These are phyloP conservation scores for Candida endomychidarum DNA, from an alignment of 805 yeast genomes.

Conservation along the genomic window DNA sequence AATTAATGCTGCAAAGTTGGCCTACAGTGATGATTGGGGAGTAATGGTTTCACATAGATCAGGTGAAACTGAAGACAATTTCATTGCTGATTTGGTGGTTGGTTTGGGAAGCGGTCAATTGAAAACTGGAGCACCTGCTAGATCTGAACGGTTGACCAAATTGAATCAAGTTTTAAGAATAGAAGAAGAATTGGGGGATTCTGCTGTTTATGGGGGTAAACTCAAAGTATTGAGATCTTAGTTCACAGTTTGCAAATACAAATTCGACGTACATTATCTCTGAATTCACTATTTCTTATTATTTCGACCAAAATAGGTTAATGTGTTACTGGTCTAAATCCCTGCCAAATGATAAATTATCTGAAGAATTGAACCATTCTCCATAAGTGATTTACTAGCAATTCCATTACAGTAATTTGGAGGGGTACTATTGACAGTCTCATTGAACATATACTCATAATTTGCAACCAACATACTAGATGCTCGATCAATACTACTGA, in stretches of 20 bases:
- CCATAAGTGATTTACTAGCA: slow-evolving; percentile 16
- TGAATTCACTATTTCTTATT: too few relatives aligned
- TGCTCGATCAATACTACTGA: slow-evolving; percentile 7
- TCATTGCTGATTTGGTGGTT: slow-evolving; percentile 96
- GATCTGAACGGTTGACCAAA: slow-evolving; percentile 99
- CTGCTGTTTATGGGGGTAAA: slow-evolving; percentile 93
- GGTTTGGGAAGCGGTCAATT: slow-evolving; percentile 98
- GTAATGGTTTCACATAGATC: slow-evolving; percentile 99
- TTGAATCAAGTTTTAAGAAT: slow-evolving; percentile 97
- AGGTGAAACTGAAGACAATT: slow-evolving; percentile 99
- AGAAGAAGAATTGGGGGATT: slow-evolving; percentile 97
- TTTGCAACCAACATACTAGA: slow-evolving; percentile 8
- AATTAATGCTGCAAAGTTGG: slow-evolving; percentile 93
- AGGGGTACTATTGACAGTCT: slow-evolving; percentile 1
- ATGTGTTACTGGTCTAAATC: too few relatives aligned
- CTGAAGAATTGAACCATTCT: slow-evolving; percentile 19
- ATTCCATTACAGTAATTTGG: slow-evolving; percentile 10
- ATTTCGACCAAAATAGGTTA: too few relatives aligned
- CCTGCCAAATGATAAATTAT: slow-evolving; percentile 15
- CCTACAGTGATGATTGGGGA: slow-evolving; percentile 97
- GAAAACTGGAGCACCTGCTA: slow-evolving; percentile 99
- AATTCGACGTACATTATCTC: too few relatives aligned
- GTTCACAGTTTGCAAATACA: too few relatives aligned
- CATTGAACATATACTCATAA: slow-evolving; percentile 10
- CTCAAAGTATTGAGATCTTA: too few relatives aligned